A percentile compares a stretch with the other conserved stretches of the same genome.
Conservation (phyloP, 2,329 filamentous ascomycete species). For the Aspergillus phoenicis region DNA sequence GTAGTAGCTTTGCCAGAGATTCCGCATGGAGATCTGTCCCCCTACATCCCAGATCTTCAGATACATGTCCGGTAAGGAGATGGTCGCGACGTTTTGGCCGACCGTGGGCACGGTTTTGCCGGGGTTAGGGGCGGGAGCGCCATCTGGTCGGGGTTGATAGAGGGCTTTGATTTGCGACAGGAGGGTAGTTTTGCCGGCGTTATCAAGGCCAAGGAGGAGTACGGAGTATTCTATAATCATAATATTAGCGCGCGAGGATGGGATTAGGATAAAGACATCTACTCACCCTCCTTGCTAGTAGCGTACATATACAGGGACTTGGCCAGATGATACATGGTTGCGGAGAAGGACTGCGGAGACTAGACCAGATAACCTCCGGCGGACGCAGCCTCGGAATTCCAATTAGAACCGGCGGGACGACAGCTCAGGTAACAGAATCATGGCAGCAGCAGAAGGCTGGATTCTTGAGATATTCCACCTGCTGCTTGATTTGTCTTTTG, state of each 20-base stretch:
- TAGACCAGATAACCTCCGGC: constrained; percentile 20
- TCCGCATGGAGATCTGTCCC: constrained; percentile 83
- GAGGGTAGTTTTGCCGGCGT: constrained; percentile 97
- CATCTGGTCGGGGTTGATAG: constrained; percentile 53
- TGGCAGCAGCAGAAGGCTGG: constrained; percentile 21
- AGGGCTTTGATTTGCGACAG: constrained; percentile 94
- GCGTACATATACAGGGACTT: constrained; percentile 94
- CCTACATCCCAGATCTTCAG: constrained; percentile 98
- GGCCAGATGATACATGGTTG: constrained; percentile 86
- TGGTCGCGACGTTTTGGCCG: constrained; percentile 92
- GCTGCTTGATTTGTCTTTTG: background rate
- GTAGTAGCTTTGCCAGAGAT: constrained; percentile 96
- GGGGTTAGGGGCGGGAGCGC: constrained; percentile 55
- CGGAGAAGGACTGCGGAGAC: constrained; percentile 24
- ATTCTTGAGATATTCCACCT: background rate
- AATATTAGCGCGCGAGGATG: background rate
- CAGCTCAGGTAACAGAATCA: constrained; percentile 19
- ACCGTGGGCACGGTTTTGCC: constrained; percentile 92
- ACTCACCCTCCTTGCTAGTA: constrained; percentile 89
- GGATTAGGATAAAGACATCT: background rate
- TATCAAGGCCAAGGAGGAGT: constrained; percentile 94
- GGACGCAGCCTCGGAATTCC: constrained; percentile 17
- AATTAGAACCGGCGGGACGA: constrained; percentile 18
- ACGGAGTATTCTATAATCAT: constrained; percentile 80
- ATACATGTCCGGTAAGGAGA: constrained; percentile 91